phyloP scores from a whole-genome alignment of 2,329 filamentous ascomycete genomes.

The Ophiostoma australiae region DNA sequence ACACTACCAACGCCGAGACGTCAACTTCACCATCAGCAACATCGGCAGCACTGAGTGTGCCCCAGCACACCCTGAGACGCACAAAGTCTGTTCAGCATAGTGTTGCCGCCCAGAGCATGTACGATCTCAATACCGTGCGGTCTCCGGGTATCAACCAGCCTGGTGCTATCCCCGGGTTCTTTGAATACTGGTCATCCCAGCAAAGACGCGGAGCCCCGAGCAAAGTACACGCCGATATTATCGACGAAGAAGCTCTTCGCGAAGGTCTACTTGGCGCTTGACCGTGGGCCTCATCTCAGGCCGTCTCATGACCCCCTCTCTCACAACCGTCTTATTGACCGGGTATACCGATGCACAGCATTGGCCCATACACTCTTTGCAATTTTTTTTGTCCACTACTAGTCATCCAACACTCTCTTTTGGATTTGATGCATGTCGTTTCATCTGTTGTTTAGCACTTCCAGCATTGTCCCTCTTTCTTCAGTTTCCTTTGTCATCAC shows the following conservation, averaged over 20 bases:
- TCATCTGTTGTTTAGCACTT: not conserved
- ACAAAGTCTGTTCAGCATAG: slow-evolving; percentile 1
- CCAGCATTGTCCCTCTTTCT: not conserved
- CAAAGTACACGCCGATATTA: slow-evolving; percentile 51
- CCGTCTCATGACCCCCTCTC: not conserved
- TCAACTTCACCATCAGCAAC: not conserved
- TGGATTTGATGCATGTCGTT: not conserved
- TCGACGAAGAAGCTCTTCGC: slow-evolving; percentile 57
- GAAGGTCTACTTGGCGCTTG: slow-evolving; percentile 50
- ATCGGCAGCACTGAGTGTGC: not conserved
- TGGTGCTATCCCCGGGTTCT: slow-evolving; percentile 68
- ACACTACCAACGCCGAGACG: not conserved
- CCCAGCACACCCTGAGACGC: not conserved
- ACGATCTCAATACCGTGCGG: slow-evolving; percentile 40
- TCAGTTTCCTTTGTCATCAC: slow-evolving; percentile 18
- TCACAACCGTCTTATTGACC: not conserved
- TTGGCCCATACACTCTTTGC: not conserved
- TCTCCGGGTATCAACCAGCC: slow-evolving; percentile 73
- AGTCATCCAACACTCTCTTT: not conserved
- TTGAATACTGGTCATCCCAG: slow-evolving; percentile 49
- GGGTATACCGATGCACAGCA: slow-evolving; percentile 5
- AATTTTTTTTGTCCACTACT: not conserved
- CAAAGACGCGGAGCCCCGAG: slow-evolving; percentile 51
- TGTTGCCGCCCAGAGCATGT: slow-evolving; percentile 29
- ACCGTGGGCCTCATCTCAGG: not conserved